phyloP scores from a whole-genome alignment of 768 basidiomycete genomes.

The Leccinellum luteum region DNA sequence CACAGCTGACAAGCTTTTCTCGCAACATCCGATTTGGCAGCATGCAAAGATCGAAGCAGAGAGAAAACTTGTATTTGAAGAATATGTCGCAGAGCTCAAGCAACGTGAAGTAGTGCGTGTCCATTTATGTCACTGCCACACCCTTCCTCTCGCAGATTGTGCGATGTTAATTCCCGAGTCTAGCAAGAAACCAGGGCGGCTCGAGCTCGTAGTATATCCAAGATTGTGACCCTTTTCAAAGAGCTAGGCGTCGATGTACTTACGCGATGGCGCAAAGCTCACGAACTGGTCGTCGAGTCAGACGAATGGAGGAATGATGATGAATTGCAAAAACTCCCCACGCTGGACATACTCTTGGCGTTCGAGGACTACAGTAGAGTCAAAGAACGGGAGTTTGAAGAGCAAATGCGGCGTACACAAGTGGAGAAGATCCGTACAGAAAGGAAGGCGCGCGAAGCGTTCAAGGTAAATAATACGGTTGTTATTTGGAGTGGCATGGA shows the following conservation, averaged over 20 bases:
- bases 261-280: slow-evolving; percentile 90
- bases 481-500: background rate
- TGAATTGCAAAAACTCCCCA: slow-evolving; percentile 80
- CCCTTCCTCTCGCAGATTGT: slow-evolving; percentile 7
- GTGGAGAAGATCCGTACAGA: slow-evolving; percentile 84
- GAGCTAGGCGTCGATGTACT: slow-evolving; percentile 85
- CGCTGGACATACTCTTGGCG: slow-evolving; percentile 86
- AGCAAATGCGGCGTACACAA: slow-evolving; percentile 73
- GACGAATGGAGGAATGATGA: slow-evolving; percentile 75
- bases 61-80: slow-evolving; percentile 84
- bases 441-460: slow-evolving; percentile 87
- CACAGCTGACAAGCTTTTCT: slow-evolving; percentile 84
- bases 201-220: slow-evolving; percentile 75
- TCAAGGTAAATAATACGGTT: slow-evolving; percentile 54
- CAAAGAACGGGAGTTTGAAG: slow-evolving; percentile 88
- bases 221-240: slow-evolving; percentile 83
- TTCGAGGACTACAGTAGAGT: slow-evolving; percentile 94
- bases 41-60: slow-evolving; percentile 84
- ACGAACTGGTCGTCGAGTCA: slow-evolving; percentile 70
- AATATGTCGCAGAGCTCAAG: slow-evolving; percentile 84
- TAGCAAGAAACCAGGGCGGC: slow-evolving; percentile 80
- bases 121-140: background rate
- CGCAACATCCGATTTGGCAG: slow-evolving; percentile 88
- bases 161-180: slow-evolving; percentile 3
- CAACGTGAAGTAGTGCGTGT: slow-evolving; percentile 81